Base-by-base conservation (phyloP, 2,329 filamentous ascomycete species). In the Pseudogymnoascus destructans region DNA sequence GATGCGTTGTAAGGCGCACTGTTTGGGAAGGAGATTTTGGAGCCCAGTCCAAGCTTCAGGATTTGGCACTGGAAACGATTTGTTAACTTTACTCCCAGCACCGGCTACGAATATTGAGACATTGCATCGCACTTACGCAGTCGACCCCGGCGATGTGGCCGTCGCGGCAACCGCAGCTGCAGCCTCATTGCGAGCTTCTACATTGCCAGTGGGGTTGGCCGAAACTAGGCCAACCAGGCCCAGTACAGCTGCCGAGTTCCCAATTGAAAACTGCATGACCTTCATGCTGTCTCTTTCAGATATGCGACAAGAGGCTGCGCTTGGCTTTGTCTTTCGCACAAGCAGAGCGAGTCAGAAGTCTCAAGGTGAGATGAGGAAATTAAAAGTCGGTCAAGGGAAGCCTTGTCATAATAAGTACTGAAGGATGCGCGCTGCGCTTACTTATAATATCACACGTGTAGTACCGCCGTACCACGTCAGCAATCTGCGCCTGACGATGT, bases 1-100 rank as follows among this genome's bases (percentile, higher is more conserved):
- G 49, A 59, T 25, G 15, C 32, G 23, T 59, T 49, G 32, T 59
- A 60, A n/a, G 42, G 9, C 13, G 57, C 57, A 23, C 23, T 59
- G 25, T 25, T 13, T 32, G 57, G 57, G 11, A 40, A 42, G 10
- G 57, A 57, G 35, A 59, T 46, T 33, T 60, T 60, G 23, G n/a
- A 54, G 17, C 59, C 59, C 9, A 60, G 15, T 2, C 40, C 9
- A 9, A 49, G 10, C 7, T 56, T 35, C 27, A 60, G 40, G 10
- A 19, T 38, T 17, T 56, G 36, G 21, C 59, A 60, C 30, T 58
- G 11, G n/a, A 27, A 2, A 23, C 2, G 2, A 27, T 17, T 17
- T 11, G 42, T 52, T 52, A 52, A 52, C 23, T 27, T 52, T 52
- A 9, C 42, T 27, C 9, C 9, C n/a, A 5, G 7, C 13, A 17